Conservation (phyloP, 306 rosid genomes). For the Hylodesmum podocarpum region DNA sequence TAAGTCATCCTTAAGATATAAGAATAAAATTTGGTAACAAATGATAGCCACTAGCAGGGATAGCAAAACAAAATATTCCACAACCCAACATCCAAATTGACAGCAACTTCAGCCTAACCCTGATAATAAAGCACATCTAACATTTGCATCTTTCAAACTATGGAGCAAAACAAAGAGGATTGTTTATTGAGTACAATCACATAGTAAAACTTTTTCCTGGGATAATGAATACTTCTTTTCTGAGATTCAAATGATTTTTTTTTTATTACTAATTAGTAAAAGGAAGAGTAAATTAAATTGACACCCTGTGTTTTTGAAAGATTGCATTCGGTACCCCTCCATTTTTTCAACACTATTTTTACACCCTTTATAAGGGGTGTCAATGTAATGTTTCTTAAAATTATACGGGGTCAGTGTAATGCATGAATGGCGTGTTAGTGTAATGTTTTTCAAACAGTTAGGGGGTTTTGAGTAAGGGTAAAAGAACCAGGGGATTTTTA, state of each 20-base stretch:
- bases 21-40: background rate
- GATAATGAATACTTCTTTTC: conserved; percentile 3
- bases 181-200: background rate
- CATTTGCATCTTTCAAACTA: background rate
- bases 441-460: too few species aligned
- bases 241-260: background rate
- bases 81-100: conserved; percentile 18
- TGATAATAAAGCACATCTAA: background rate
- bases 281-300: too few species aligned
- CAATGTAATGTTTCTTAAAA: too few species aligned
- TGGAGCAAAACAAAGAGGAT: conserved; percentile 3
- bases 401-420: too few species aligned
- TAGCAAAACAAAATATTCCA: background rate
- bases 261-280: too few species aligned
- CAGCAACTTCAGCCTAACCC: conserved; percentile 22
- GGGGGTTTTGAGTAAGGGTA: too few species aligned
- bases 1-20: background rate
- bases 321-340: too few species aligned
- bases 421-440: too few species aligned
- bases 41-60: background rate
- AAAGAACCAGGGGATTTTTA: too few species aligned
- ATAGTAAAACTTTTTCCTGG: background rate
- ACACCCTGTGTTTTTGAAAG: too few species aligned
- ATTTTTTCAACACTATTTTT: too few species aligned
- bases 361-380: too few species aligned